Evolutionary conservation across 495 filamentous ascomycete genomes (phyloP), one percentile per base, ranked within the genome.

Genomic region (Eremomyces bilateralis): DNA sequence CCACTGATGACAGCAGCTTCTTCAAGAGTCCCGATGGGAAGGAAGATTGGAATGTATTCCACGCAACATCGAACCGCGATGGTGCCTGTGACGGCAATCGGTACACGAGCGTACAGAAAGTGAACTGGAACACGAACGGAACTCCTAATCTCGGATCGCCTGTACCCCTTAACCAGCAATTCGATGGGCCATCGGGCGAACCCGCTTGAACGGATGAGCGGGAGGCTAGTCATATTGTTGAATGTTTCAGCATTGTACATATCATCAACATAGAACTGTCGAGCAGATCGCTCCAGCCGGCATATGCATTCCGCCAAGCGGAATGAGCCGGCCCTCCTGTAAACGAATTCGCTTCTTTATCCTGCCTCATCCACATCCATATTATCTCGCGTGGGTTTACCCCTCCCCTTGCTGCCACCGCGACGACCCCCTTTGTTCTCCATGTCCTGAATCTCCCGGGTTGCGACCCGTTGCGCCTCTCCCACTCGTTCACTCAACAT

Each of bases 351-450:
- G n/a, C n/a, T n/a, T n/a, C n/a, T n/a, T n/a, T n/a, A n/a, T n/a
- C n/a, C n/a, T n/a, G n/a, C 73, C 45, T 91, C 76, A 49, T 91
- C 82, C 34, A 65, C 59, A 54, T 91, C 83, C 83, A 91, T 90
- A 21, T 75, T 61, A 51, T 88, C 78, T 32, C 72, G 60, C 19
- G 62, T 57, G 32, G 67, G 60, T 56, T 75, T 77, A n/a, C 58
- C 49, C 22, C 57, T 60, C 29, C 61, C 62, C 0, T 69, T 66
- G 46, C 63, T 69, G 1, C 67, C 65, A 1, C 75, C 71, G 43
- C 61, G 70, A 24, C 63, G 73, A 1, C 74, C 77, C 37, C 65
- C 63, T 57, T 75, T 76, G 34, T 94, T 83, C 38, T 85, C 67
- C 46, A 78, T 51, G 35, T 66, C 63, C 63, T 82, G 90, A 76